Evolutionary conservation across 805 yeast species (phyloP).

Genomic region (Torulaspora maleeae): DNA sequence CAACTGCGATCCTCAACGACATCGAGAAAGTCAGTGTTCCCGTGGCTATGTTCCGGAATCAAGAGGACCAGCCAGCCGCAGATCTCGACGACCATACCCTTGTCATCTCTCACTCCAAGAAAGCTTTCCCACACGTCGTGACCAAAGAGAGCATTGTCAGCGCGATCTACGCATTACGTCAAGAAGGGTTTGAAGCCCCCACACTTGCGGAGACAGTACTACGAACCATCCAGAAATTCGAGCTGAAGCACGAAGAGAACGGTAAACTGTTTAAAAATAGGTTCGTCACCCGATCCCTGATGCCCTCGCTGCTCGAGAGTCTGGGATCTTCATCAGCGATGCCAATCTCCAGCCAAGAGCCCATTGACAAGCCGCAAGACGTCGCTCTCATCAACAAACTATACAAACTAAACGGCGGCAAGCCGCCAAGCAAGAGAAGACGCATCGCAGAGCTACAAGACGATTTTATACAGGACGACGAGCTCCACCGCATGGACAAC

Average conservation of each 20-base stretch:
- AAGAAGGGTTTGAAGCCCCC: conserved; percentile 17
- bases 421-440: conserved; percentile 5
- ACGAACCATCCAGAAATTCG: conserved; percentile 22
- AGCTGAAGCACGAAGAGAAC: conserved; percentile 17
- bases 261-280: conserved; percentile 28
- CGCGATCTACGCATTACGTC: conserved; percentile 12
- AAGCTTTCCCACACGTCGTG: conserved; percentile 22
- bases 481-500: conserved; percentile 22
- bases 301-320: conserved; percentile 9
- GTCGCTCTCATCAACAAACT: conserved; percentile 14
- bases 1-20: conserved; percentile 19
- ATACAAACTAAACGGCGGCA: conserved; percentile 13
- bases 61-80: conserved; percentile 4
- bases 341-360: neutral
- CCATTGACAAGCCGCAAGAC: neutral
- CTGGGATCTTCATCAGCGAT: neutral
- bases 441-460: neutral
- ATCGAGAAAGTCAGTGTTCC: conserved; percentile 16
- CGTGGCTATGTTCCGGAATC: conserved; percentile 1
- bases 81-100: conserved; percentile 9
- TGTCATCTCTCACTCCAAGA: conserved; percentile 1
- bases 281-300: conserved; percentile 11
- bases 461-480: conserved; percentile 17
- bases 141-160: conserved; percentile 17
- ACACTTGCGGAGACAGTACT: conserved; percentile 21